A percentile compares a stretch with the other conserved stretches of the same genome.
phyloP scores from a whole-genome alignment of 2,329 filamentous ascomycete genomes.

The Pezicula carpinea region DNA sequence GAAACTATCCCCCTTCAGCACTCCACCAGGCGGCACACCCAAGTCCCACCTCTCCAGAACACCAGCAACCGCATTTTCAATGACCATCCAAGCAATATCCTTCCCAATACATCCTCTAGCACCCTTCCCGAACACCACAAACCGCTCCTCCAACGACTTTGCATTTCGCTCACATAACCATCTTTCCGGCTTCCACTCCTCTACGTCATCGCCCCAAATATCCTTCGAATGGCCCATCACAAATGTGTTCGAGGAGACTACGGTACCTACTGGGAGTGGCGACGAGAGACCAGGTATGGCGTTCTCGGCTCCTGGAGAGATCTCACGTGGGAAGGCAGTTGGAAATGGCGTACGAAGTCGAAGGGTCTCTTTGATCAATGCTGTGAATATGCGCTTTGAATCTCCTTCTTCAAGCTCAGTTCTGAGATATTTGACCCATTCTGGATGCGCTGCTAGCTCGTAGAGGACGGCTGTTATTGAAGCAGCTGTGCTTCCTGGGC shows the following conservation, averaged over 20 bases:
- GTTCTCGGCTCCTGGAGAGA: background rate
- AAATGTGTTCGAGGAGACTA: constrained; percentile 4
- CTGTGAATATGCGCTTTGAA: background rate
- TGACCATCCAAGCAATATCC: constrained; percentile 26
- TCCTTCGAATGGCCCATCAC: constrained; percentile 4
- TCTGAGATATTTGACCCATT: background rate
- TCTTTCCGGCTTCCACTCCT: constrained; percentile 28
- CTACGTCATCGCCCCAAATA: constrained; percentile 3
- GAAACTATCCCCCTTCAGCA: background rate
- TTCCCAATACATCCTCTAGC: constrained; percentile 34
- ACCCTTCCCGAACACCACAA: constrained; percentile 35
- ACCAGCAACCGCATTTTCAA: background rate
- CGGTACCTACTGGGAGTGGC: constrained; percentile 3
- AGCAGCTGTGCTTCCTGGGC: constrained; percentile 3
- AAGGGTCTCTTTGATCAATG: constrained; percentile 1
- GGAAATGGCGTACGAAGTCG: constrained; percentile 1
- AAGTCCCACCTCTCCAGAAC: background rate
- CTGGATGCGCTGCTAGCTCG: background rate
- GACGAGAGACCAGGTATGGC: constrained; percentile 1
- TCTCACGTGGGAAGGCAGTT: constrained; percentile 3
- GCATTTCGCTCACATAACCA: constrained; percentile 35
- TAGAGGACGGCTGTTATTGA: background rate
- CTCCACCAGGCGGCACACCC: background rate
- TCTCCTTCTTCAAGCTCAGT: background rate
- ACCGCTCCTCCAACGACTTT: constrained; percentile 28